phyloP scores from a whole-genome alignment of 257 asterid species.

The Solanum etuberosum region DNA sequence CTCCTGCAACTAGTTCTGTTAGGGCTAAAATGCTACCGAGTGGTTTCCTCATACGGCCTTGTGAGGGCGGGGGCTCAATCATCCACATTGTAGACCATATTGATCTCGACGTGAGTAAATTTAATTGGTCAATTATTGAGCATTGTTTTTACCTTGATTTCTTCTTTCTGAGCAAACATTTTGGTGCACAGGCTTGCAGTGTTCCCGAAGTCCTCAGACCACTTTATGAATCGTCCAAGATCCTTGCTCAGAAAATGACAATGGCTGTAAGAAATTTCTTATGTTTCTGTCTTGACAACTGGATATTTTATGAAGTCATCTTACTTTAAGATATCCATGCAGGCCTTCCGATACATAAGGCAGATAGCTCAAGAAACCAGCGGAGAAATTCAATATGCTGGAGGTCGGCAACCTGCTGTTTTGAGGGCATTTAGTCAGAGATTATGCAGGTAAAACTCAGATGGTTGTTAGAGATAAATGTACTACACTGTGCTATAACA shows the following conservation, averaged over 20 bases:
- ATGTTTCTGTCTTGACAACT: not conserved
- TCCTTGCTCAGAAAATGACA: constrained; percentile 94
- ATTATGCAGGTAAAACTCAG: constrained; percentile 48
- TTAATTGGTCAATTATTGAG: not conserved
- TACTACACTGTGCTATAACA: not conserved
- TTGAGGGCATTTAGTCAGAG: constrained; percentile 80
- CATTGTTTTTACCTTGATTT: not conserved
- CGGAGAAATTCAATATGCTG: constrained; percentile 71
- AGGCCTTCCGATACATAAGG: constrained; percentile 79
- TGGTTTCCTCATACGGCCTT: constrained; percentile 84
- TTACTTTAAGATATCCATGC: not conserved
- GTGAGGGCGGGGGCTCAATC: constrained; percentile 96
- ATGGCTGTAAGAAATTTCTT: constrained; percentile 54
- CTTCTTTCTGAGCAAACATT: not conserved
- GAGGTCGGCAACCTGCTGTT: constrained; percentile 87
- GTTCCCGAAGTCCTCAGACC: constrained; percentile 97
- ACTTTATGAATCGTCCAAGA: constrained; percentile 87
- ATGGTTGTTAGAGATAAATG: not conserved
- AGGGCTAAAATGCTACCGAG: constrained; percentile 93
- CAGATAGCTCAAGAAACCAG: constrained; percentile 88
- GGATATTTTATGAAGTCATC: not conserved
- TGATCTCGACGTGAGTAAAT: constrained; percentile 59
- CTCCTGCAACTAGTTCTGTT: constrained; percentile 57
- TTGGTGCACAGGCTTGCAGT: constrained; percentile 43
- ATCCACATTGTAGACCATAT: constrained; percentile 87